Evolutionary conservation across 495 filamentous ascomycete genomes (phyloP).

Genomic region (Penicillium soppii): DNA sequence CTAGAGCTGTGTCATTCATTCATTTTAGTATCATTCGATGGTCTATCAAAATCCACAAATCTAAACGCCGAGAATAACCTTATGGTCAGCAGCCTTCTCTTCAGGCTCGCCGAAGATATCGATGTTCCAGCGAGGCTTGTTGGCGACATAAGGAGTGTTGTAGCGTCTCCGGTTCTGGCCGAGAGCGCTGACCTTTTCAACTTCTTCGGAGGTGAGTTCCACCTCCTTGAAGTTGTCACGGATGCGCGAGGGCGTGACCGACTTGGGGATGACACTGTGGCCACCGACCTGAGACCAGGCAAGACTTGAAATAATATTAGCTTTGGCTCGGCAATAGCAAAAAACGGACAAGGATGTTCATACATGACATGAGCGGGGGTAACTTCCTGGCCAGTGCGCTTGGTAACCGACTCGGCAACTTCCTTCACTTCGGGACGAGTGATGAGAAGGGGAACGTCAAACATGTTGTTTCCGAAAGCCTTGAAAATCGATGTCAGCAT

Average conservation of each 20-base stretch:
- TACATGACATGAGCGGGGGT: conserved; percentile 43
- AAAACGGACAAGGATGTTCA: background rate
- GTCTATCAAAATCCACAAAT: background rate
- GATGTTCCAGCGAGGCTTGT: conserved; percentile 49
- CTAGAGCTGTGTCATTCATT: conserved; percentile 20
- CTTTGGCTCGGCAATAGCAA: background rate
- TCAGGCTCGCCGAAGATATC: conserved; percentile 46
- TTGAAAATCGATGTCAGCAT: conserved; percentile 12
- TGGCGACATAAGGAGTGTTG: conserved; percentile 45
- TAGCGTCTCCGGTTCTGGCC: conserved; percentile 46
- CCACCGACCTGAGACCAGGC: conserved; percentile 50
- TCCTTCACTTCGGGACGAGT: conserved; percentile 43
- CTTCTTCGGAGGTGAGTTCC: conserved; percentile 45
- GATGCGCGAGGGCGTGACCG: conserved; percentile 47
- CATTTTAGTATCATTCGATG: background rate
- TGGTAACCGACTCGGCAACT: conserved; percentile 41
- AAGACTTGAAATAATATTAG: conserved; percentile 24
- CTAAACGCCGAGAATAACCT: conserved; percentile 37
- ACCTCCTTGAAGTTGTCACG: conserved; percentile 50
- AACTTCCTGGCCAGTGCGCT: conserved; percentile 40
- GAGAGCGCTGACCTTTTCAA: conserved; percentile 40
- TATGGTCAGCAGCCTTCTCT: conserved; percentile 42
- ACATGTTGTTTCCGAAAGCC: conserved; percentile 51
- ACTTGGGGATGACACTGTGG: conserved; percentile 53
- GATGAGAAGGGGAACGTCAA: conserved; percentile 44